A percentile compares a stretch with the other conserved stretches of the same genome.
Evolutionary conservation across 2,329 filamentous ascomycete species (phyloP).

Genomic region (Hawksworthiomyces lignivorus): DNA sequence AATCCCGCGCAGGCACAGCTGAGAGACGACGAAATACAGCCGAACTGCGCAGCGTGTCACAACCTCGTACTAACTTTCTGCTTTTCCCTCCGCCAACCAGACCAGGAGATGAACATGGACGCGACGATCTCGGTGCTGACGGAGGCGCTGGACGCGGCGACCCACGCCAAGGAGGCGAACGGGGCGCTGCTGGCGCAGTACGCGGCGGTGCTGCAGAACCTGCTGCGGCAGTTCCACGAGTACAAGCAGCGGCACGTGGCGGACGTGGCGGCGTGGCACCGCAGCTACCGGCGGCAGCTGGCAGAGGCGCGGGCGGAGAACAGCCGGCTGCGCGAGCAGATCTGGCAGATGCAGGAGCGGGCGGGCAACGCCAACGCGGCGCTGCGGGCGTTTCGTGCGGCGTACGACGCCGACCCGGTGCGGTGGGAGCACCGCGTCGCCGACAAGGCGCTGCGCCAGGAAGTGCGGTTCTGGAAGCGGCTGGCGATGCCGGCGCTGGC

Average conservation of each 20-base stretch:
- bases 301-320: conserved; percentile 60
- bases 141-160: conserved; percentile 55
- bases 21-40: too few species aligned
- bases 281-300: conserved; percentile 56
- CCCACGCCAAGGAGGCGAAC: conserved; percentile 53
- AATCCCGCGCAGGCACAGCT: too few species aligned
- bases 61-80: conserved; percentile 6
- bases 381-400: conserved; percentile 48
- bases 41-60: too few species aligned
- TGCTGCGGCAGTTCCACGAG: conserved; percentile 57
- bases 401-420: conserved; percentile 48
- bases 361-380: conserved; percentile 50
- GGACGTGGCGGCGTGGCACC: conserved; percentile 58
- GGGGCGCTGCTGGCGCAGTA: conserved; percentile 50
- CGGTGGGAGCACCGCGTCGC: conserved; percentile 47
- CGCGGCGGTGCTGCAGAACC: conserved; percentile 46
- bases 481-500: conserved; percentile 53
- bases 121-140: conserved; percentile 52
- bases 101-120: conserved; percentile 44
- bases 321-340: conserved; percentile 53
- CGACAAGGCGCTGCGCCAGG: conserved; percentile 45
- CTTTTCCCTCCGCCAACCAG: conserved; percentile 27
- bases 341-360: conserved; percentile 58
- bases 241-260: conserved; percentile 57
- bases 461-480: conserved; percentile 59